Conservation (phyloP, 2,329 filamentous ascomycete species). For the Beauveria caledonica region DNA sequence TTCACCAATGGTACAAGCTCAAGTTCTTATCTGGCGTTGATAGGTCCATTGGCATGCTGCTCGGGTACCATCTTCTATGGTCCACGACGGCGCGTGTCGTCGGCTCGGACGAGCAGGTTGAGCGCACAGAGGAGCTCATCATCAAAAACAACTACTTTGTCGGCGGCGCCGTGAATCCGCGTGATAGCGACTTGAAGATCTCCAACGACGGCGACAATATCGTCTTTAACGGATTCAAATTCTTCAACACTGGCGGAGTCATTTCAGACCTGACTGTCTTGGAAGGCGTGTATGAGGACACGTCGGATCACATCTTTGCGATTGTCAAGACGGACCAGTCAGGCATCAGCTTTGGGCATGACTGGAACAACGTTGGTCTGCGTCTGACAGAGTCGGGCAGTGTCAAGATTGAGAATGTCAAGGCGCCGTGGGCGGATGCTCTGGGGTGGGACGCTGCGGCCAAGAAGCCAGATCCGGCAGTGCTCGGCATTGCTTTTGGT, state of each 20-base stretch:
- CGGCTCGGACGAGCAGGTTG: constrained; percentile 51
- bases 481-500: constrained; percentile 46
- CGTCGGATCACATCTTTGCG: constrained; percentile 54
- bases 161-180: constrained; percentile 57
- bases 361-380: constrained; percentile 59
- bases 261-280: constrained; percentile 58
- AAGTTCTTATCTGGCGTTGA: not conserved
- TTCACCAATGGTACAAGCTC: not conserved
- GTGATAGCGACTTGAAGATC: constrained; percentile 53
- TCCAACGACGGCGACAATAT: constrained; percentile 44
- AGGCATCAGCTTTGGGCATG: constrained; percentile 49
- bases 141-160: constrained; percentile 58
- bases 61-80: constrained; percentile 59
- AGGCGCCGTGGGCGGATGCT: constrained; percentile 51
- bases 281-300: constrained; percentile 52
- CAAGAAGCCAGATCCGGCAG: constrained; percentile 41
- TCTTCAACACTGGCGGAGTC: constrained; percentile 61
- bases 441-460: constrained; percentile 48
- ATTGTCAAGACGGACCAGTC: constrained; percentile 49
- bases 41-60: constrained; percentile 54
- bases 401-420: constrained; percentile 51
- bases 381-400: constrained; percentile 56
- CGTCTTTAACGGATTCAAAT: constrained; percentile 54
- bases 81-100: constrained; percentile 52
- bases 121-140: constrained; percentile 47